Evolutionary conservation across 306 rosid species (phyloP).

Genomic region (Trichosanthes truncata): DNA sequence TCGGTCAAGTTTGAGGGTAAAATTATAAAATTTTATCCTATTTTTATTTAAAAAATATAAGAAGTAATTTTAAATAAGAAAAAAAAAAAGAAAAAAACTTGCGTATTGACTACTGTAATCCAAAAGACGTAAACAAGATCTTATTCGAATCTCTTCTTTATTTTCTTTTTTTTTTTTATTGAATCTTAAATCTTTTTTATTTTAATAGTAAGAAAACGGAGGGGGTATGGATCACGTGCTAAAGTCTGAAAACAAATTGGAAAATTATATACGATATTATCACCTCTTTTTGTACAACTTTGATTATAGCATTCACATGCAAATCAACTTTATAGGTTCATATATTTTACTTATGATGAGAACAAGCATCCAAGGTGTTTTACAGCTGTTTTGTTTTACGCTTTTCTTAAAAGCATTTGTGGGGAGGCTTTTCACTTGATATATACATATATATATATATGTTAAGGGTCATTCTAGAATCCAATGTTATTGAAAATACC

Average conservation of each 20-base stretch:
- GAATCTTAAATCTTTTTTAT: background rate
- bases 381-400: background rate
- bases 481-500: no score
- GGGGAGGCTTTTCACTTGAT: no score
- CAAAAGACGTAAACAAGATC: background rate
- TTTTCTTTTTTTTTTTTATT: background rate
- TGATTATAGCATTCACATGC: background rate
- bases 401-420: background rate
- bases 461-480: no score
- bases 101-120: background rate
- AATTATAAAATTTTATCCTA: no score
- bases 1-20: background rate
- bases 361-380: background rate
- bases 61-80: no score
- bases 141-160: background rate
- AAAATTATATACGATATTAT: background rate
- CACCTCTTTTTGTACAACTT: background rate
- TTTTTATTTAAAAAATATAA: no score
- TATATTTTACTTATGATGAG: background rate
- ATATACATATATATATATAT: no score
- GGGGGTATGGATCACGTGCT: background rate
- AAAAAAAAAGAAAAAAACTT: no score
- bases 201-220: no score
- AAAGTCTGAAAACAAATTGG: background rate
- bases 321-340: background rate